phyloP scores from a whole-genome alignment of 495 filamentous ascomycete genomes.

The Jackrogersella multiformis region DNA sequence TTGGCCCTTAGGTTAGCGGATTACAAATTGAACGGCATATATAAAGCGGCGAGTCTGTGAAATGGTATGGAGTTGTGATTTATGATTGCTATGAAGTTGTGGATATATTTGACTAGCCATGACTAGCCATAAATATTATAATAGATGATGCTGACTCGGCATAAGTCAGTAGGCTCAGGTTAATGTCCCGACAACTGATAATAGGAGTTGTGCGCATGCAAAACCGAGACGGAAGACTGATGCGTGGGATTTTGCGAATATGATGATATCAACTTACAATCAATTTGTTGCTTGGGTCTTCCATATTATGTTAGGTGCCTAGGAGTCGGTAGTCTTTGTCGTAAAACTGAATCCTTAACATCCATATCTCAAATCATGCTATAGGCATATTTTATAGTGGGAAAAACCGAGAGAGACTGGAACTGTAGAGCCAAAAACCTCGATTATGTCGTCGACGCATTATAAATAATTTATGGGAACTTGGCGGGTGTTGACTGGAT shows the following conservation, averaged over 20 bases:
- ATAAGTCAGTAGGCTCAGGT: background rate
- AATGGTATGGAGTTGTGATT: background rate
- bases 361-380: background rate
- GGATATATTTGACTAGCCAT: too few relatives aligned
- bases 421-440: slow-evolving; percentile 21
- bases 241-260: background rate
- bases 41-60: too few relatives aligned
- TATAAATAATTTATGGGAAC: background rate
- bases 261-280: slow-evolving; percentile 27
- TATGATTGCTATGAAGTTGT: background rate
- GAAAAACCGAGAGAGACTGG: slow-evolving; percentile 24
- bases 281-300: slow-evolving; percentile 23
- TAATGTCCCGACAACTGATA: too few relatives aligned
- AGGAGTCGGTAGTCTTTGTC: background rate
- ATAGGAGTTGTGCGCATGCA: background rate
- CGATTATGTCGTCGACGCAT: slow-evolving; percentile 29
- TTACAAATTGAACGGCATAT: background rate
- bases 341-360: background rate
- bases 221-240: background rate
- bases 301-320: slow-evolving; percentile 24
- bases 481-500: background rate
- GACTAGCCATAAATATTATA: background rate
- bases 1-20: slow-evolving; percentile 17
- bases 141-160: background rate
- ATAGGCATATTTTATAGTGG: slow-evolving; percentile 1